Base-by-base conservation (phyloP, 1,284 basidiomycete genomes). In the Ganoderma sinense region DNA sequence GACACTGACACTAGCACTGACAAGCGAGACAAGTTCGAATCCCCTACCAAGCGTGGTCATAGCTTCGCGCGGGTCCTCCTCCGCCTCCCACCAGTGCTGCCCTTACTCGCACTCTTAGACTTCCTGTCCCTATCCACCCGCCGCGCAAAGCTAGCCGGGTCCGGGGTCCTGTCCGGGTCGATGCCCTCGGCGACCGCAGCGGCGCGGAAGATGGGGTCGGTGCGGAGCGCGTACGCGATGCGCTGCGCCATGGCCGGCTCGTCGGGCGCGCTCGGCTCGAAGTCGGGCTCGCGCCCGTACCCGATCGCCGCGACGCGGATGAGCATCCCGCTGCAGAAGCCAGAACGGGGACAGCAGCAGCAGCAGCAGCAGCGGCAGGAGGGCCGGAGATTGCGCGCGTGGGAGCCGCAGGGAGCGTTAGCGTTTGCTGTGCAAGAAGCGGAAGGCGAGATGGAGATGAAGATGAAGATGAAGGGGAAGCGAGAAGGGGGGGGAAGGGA, bases 271-370 rank as follows among this genome's bases (percentile, higher is more conserved):
- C 83, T 74, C 0, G 91, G 77, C 69, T 89, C 87, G 77, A 94
- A 96, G 6, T 89, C 87, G 0, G 94, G 91, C 31, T 78, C 66
- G 0, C 83, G 87, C 1, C 78, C 87, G 74, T 92, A 95, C 1
- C 91, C 94, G 43, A 93, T 84, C 20, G 79, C 83, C 0, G 94
- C 93, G 0, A 88, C 87, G 20, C 85, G 85, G 65, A 96, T 91
- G 45, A 96, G 83, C 65, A 96, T 94, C 0, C 86, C 84, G 7
- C 94, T 95, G 72, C n/a, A 56, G 51, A 16, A 65, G 23, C 51
- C n/a, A 45, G 20, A 20, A 45, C 18, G 18, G 41, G 41, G 13
- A 16, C 16, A 45, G n/a, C n/a, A 20, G 43, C 6, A 23, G 3
- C 7, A 36, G 36, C 45, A 48, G 45, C 20, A 48, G 43, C n/a